phyloP scores from a whole-genome alignment of 345 rosid species.

The Diplotaxis tenuifolia region DNA sequence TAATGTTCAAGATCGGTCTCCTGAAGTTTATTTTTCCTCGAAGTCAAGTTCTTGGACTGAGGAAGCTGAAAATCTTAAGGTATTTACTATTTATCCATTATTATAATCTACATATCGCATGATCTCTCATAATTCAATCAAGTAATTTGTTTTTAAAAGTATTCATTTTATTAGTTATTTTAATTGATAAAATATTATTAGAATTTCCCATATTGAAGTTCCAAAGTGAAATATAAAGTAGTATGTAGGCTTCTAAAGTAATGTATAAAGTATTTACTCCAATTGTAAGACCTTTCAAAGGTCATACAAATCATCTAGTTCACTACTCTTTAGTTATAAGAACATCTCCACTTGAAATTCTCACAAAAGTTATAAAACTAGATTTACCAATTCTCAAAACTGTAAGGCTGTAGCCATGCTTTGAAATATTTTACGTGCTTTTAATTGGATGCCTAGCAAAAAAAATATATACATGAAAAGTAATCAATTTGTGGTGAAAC shows the following conservation, averaged over 20 bases:
- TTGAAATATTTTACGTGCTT: neutral
- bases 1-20: slow-evolving; percentile 48
- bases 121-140: neutral
- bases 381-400: too few species aligned
- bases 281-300: neutral
- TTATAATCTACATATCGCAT: neutral
- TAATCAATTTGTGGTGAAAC: neutral
- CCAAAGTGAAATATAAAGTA: neutral
- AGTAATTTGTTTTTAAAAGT: neutral
- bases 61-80: slow-evolving; percentile 54
- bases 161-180: neutral
- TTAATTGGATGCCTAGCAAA: too few species aligned
- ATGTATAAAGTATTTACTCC: neutral
- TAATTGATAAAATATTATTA: neutral
- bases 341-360: neutral
- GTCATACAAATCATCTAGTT: neutral
- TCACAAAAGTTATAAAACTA: too few species aligned
- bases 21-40: slow-evolving; percentile 53
- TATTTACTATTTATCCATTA: slow-evolving; percentile 2
- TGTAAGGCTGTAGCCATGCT: neutral
- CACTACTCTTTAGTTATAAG: neutral
- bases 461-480: neutral
- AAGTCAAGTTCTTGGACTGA: slow-evolving; percentile 15
- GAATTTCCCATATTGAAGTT: neutral
- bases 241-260: neutral